phyloP scores from a whole-genome alignment of 352 stramenopile genomes.

The Phytophthora gonapodyides region DNA sequence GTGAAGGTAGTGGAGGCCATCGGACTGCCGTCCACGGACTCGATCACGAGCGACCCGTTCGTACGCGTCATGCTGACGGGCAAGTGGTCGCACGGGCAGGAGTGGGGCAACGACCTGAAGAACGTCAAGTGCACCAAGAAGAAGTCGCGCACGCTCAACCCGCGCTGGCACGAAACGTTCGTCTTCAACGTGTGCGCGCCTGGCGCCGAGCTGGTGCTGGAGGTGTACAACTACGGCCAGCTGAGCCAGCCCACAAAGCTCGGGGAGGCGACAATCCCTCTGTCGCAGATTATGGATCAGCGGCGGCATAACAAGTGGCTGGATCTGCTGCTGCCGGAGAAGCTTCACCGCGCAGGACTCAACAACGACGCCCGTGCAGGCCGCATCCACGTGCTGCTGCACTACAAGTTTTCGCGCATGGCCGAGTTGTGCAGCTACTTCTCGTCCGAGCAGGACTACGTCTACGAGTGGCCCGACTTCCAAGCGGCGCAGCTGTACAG shows the following conservation, averaged over 20 bases:
- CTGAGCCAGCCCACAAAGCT: constrained; percentile 84
- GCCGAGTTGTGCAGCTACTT: constrained; percentile 87
- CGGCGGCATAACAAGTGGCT: constrained; percentile 89
- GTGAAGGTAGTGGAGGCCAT: constrained; percentile 89
- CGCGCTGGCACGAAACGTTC: constrained; percentile 87
- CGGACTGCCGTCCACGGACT: constrained; percentile 81
- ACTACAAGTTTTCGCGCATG: constrained; percentile 90
- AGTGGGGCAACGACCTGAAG: constrained; percentile 84
- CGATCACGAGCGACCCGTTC: constrained; percentile 89
- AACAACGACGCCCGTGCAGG: constrained; percentile 86
- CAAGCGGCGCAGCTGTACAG: constrained; percentile 82
- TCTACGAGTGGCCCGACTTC: constrained; percentile 84
- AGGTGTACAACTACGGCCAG: constrained; percentile 88
- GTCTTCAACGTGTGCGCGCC: constrained; percentile 88
- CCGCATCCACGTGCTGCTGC: constrained; percentile 81
- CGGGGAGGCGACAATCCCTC: constrained; percentile 73
- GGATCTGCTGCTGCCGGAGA: constrained; percentile 77
- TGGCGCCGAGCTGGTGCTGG: constrained; percentile 78
- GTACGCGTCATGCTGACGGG: constrained; percentile 83
- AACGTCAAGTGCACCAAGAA: constrained; percentile 87
- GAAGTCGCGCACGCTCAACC: constrained; percentile 85
- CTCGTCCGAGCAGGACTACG: constrained; percentile 65
- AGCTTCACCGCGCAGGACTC: constrained; percentile 75
- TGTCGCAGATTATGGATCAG: constrained; percentile 86
- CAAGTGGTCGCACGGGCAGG: constrained; percentile 86